Evolutionary conservation across 1,284 basidiomycete genomes (phyloP).

Genomic region (Trichosporon sp.): DNA sequence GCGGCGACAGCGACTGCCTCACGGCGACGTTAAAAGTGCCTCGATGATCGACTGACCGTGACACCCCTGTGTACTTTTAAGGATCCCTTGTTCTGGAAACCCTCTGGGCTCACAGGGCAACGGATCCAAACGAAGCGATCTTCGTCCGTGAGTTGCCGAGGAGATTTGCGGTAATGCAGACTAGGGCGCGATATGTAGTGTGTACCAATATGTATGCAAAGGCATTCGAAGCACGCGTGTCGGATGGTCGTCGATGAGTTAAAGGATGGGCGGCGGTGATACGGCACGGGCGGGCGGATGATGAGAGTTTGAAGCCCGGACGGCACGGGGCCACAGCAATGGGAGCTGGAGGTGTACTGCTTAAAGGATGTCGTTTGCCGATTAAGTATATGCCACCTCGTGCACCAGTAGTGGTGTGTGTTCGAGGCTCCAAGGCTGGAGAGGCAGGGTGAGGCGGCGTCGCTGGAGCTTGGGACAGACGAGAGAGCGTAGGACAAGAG

Average conservation of each 20-base stretch:
- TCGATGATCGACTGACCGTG: too few species aligned
- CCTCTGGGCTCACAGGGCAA: constrained; percentile 9
- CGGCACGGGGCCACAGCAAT: constrained; percentile 8
- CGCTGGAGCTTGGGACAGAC: not conserved
- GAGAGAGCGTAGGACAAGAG: not conserved
- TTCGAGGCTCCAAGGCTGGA: not conserved
- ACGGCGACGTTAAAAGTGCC: too few species aligned
- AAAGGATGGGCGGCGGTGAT: not conserved
- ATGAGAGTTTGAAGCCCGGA: not conserved
- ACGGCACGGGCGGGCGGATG: not conserved
- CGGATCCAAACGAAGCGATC: constrained; percentile 14
- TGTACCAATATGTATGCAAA: not conserved
- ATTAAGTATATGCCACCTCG: constrained; percentile 7
- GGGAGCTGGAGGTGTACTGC: constrained; percentile 5
- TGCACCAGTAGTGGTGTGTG: not conserved
- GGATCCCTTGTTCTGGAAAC: constrained; percentile 20
- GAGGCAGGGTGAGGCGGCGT: not conserved
- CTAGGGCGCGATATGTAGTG: not conserved
- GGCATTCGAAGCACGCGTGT: not conserved
- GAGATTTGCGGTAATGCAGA: not conserved
- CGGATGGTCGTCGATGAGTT: not conserved
- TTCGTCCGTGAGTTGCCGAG: constrained; percentile 7
- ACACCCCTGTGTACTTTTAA: too few species aligned
- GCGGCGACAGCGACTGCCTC: too few species aligned
- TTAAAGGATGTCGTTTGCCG: constrained; percentile 7